Percentiles rank a stretch among this genome's conserved stretches.
These are phyloP conservation scores for Pythium dissimile DNA, from an alignment of 352 stramenopile genomes.

Conservation along the genomic window DNA sequence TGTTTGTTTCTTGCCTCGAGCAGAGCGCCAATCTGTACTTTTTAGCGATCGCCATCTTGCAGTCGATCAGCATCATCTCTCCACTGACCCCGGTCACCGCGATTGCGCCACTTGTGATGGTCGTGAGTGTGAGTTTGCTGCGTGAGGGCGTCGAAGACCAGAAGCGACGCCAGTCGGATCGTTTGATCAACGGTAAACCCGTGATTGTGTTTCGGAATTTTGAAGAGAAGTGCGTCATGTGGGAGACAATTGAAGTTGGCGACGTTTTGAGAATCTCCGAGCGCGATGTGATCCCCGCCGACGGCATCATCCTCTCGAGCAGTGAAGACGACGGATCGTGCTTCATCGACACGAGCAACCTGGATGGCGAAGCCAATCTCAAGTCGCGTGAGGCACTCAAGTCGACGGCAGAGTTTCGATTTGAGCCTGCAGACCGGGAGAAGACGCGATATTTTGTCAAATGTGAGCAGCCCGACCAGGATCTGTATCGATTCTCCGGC, in stretches of 20 bases:
- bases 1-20: no score
- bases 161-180: slow-evolving; percentile 53
- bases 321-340: slow-evolving; percentile 78
- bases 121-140: slow-evolving; percentile 72
- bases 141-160: slow-evolving; percentile 80
- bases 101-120: slow-evolving; percentile 77
- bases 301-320: slow-evolving; percentile 88
- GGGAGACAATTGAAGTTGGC: slow-evolving; percentile 80
- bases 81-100: slow-evolving; percentile 69
- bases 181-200: slow-evolving; percentile 55
- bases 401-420: slow-evolving; percentile 33
- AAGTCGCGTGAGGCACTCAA: slow-evolving; percentile 57
- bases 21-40: slow-evolving; percentile 95
- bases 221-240: slow-evolving; percentile 50
- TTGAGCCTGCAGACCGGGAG: slow-evolving; percentile 27
- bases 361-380: slow-evolving; percentile 79
- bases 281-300: slow-evolving; percentile 86
- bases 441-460: slow-evolving; percentile 62
- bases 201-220: slow-evolving; percentile 60
- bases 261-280: slow-evolving; percentile 86
- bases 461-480: slow-evolving; percentile 73
- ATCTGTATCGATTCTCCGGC: slow-evolving; percentile 75
- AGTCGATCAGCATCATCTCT: slow-evolving; percentile 85
- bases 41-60: slow-evolving; percentile 88
- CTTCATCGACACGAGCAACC: slow-evolving; percentile 81